phyloP scores from a whole-genome alignment of 2,329 filamentous ascomycete species.

The Bipolaris cookei region DNA sequence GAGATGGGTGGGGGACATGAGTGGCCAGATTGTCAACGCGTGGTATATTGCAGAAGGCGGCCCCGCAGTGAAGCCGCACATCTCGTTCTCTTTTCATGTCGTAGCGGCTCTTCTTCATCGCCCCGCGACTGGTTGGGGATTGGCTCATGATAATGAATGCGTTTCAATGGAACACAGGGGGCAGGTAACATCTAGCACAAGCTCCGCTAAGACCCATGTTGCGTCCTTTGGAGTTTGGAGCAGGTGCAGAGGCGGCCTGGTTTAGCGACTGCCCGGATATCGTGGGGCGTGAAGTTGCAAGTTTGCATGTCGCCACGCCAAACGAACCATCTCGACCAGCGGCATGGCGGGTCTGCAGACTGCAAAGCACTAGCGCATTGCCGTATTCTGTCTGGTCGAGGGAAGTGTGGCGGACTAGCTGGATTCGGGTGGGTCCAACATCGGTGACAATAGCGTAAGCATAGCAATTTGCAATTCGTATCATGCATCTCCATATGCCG shows the following conservation, averaged over 20 bases:
- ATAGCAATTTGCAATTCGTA: background rate
- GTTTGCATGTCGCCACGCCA: constrained; percentile 17
- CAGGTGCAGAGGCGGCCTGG: background rate
- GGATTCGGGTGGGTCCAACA: background rate
- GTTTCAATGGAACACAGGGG: background rate
- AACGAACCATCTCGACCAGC: constrained; percentile 8
- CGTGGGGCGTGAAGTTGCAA: constrained; percentile 10
- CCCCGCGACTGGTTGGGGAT: constrained; percentile 2
- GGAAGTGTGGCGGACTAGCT: no score
- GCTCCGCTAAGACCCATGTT: background rate
- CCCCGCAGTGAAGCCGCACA: constrained; percentile 34
- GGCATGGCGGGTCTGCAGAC: background rate
- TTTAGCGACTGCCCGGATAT: background rate
- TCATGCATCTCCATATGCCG: background rate
- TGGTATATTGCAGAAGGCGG: constrained; percentile 34
- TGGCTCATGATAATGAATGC: constrained; percentile 9
- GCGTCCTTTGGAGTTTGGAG: background rate
- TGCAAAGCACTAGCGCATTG: constrained; percentile 5
- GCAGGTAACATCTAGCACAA: background rate
- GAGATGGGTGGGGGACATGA: constrained; percentile 29
- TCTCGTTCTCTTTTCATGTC: constrained; percentile 37
- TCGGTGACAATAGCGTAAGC: background rate
- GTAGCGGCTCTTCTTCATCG: constrained; percentile 9
- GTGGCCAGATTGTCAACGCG: constrained; percentile 21
- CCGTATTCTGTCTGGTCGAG: background rate